Base-by-base conservation (phyloP, 2,329 filamentous ascomycete genomes). In the Botrytis porri region DNA sequence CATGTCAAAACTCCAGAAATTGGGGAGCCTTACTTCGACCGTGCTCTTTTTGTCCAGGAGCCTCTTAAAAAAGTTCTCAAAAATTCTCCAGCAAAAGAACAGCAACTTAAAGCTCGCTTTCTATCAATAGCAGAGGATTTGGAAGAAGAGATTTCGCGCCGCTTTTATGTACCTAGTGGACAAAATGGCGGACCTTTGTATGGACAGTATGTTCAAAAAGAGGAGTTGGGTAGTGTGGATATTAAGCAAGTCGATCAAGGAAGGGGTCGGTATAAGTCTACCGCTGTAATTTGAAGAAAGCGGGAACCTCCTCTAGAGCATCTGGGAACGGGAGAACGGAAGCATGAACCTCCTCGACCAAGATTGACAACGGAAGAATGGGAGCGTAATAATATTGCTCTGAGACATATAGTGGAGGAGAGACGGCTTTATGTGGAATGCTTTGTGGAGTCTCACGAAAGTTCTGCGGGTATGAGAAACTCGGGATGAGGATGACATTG, bases 1-100 rank as follows among this genome's bases (percentile, higher is more conserved):
- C 6, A 22, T 4, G 0, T 20, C 0, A 62, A 14, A 8, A 7
- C 2, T 2, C 25, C 25, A 18, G 35, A 41, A 12, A 62, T 16
- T 5, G 7, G 4, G 22, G 16, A 54, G 14, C n/a, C 5, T 16
- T 54, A 54, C 5, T 14, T 51, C 22, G 22, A n/a, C 25, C 25
- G 51, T 29, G n/a, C 25, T 29, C 22, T 39, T 18, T 62, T 41
- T 41, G 22, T 39, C 22, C 1, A 29, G 37, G 25, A 16, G 5
- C 12, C 12, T 16, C 25, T 7, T 7, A 8, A 54, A 16, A 3
- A 2, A 29, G 51, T 8, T 0, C 1, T n/a, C 12, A n/a, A 3
- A 16, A n/a, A 4, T n/a, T n/a, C 22, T 62, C 1, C 37, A 0
- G 3, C 14, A n/a, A 12, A 4, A 25, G 25, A 4, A 62, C 14